These are phyloP conservation scores for Lactuca saligna DNA, from an alignment of 129 eudicot genomes.

Conservation along the genomic window DNA sequence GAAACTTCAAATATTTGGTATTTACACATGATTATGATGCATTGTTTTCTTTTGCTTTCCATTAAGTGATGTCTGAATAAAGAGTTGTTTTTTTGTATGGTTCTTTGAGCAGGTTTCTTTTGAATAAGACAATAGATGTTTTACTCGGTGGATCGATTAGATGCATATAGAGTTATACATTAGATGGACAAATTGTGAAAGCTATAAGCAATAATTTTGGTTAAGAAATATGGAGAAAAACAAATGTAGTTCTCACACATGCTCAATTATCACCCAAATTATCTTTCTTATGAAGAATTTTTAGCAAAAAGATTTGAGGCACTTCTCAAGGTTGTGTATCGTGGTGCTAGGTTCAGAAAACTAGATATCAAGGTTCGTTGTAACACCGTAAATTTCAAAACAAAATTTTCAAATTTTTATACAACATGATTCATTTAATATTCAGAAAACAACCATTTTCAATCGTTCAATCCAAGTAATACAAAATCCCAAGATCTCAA, in stretches of 20 bases:
- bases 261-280: slow-evolving; percentile 89
- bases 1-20: background rate
- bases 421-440: too few relatives aligned
- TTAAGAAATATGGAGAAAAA: slow-evolving; percentile 75
- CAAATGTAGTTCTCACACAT: slow-evolving; percentile 78
- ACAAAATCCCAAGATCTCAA: too few relatives aligned
- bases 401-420: too few relatives aligned
- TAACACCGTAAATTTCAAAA: too few relatives aligned
- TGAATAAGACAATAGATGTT: slow-evolving; percentile 80
- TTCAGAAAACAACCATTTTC: too few relatives aligned
- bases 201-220: slow-evolving; percentile 82
- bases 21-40: background rate
- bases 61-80: too few relatives aligned
- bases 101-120: slow-evolving; percentile 61
- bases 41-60: slow-evolving; percentile 1
- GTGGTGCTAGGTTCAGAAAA: slow-evolving; percentile 55
- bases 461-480: too few relatives aligned
- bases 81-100: too few relatives aligned
- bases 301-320: slow-evolving; percentile 72
- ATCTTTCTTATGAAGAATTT: slow-evolving; percentile 71
- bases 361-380: slow-evolving; percentile 60
- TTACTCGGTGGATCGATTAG: slow-evolving; percentile 88
- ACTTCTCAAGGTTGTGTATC: slow-evolving; percentile 59
- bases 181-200: slow-evolving; percentile 68
- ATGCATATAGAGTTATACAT: slow-evolving; percentile 76